Conservation (phyloP, 1,139 yeast genomes). For the Hemisphaericaspora xylofermentans region DNA sequence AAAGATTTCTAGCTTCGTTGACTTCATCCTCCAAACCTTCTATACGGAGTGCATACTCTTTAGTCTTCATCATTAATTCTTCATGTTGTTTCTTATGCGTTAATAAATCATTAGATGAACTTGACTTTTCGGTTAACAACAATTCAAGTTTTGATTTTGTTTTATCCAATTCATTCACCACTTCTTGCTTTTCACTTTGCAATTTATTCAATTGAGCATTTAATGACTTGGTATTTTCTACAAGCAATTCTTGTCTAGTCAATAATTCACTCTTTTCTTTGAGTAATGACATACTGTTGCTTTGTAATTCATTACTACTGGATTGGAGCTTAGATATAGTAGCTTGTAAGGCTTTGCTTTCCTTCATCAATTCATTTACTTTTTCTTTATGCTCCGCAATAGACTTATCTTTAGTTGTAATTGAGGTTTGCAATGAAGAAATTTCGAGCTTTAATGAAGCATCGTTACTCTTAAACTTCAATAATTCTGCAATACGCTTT, state of each 20-base stretch:
- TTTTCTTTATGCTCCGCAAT: slow-evolving; percentile 43
- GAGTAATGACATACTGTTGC: slow-evolving; percentile 30
- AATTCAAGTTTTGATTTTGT: slow-evolving; percentile 52
- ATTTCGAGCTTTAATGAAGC: slow-evolving; percentile 44
- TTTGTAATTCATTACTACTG: slow-evolving; percentile 43
- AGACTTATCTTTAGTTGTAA: slow-evolving; percentile 49
- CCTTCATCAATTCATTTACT: slow-evolving; percentile 36
- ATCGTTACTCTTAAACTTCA: slow-evolving; percentile 36
- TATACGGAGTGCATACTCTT: slow-evolving; percentile 59
- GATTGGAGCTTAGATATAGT: slow-evolving; percentile 43
- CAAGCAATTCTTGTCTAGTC: slow-evolving; percentile 39
- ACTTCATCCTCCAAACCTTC: slow-evolving; percentile 81
- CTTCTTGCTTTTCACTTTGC: slow-evolving; percentile 51
- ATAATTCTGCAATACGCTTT: slow-evolving; percentile 29
- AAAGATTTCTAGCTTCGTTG: slow-evolving; percentile 63
- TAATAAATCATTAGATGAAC: slow-evolving; percentile 56
- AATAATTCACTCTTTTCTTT: slow-evolving; percentile 40
- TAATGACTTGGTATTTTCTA: slow-evolving; percentile 36
- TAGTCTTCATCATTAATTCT: slow-evolving; percentile 66
- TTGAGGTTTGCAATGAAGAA: slow-evolving; percentile 37
- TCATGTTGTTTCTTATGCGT: slow-evolving; percentile 71
- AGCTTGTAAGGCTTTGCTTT: slow-evolving; percentile 37
- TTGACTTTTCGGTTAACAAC: slow-evolving; percentile 44
- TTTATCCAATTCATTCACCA: slow-evolving; percentile 50
- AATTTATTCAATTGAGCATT: slow-evolving; percentile 36